phyloP scores from a whole-genome alignment of 495 filamentous ascomycete species.

The Talaromyces wortmannii region DNA sequence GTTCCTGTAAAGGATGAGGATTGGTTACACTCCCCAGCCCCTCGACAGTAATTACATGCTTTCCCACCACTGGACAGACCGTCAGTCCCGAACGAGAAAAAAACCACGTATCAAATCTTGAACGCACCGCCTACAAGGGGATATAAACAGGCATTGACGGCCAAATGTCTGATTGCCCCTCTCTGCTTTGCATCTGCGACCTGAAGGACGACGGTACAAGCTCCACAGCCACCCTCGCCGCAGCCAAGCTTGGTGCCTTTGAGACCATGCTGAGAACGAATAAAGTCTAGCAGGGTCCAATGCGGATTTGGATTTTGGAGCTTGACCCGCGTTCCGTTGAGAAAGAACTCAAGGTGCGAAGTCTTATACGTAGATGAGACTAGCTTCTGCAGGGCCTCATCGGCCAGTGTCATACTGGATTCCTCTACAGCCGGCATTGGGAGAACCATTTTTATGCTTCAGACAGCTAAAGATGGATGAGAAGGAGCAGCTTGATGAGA shows the following conservation, averaged over 20 bases:
- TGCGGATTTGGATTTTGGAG: constrained; percentile 83
- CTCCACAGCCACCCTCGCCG: constrained; percentile 93
- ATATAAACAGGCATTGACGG: constrained; percentile 86
- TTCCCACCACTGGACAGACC: constrained; percentile 54
- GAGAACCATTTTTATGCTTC: too few species aligned
- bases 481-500: too few species aligned
- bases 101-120: too few species aligned
- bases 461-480: too few species aligned
- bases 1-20: constrained; percentile 88
- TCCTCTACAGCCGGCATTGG: too few species aligned
- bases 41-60: constrained; percentile 97
- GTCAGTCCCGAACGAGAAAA: too few species aligned
- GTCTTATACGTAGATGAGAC: too few species aligned
- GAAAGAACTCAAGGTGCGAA: constrained; percentile 53
- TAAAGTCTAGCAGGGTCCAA: constrained; percentile 71
- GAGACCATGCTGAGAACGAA: constrained; percentile 69
- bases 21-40: constrained; percentile 87
- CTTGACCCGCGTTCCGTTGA: constrained; percentile 85
- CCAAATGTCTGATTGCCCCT: not conserved
- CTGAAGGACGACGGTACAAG: constrained; percentile 77
- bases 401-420: too few species aligned
- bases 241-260: constrained; percentile 75
- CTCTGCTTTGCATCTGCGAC: too few species aligned
- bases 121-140: constrained; percentile 68
- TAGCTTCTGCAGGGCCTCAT: too few species aligned